Evolutionary conservation across 208 protist genomes (phyloP).

Genomic region (Acanthamoeba lenticulata): DNA sequence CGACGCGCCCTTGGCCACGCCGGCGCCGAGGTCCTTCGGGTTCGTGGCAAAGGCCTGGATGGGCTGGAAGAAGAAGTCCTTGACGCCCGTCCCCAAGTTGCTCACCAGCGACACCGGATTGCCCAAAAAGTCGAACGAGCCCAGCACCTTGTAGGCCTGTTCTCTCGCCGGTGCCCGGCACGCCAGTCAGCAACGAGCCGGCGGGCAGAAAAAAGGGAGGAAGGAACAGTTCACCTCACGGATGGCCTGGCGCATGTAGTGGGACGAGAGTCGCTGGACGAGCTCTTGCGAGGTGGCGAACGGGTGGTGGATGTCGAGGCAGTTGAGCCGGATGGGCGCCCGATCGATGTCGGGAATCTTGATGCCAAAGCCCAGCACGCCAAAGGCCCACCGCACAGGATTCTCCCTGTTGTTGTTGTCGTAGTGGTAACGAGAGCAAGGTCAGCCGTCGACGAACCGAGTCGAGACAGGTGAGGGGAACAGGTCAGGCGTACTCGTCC

Average conservation of each 20-base stretch:
- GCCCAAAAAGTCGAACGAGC: slow-evolving; percentile 85
- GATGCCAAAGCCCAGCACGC: slow-evolving; percentile 55
- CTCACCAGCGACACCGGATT: slow-evolving; percentile 86
- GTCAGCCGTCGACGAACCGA: not conserved
- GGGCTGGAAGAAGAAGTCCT: slow-evolving; percentile 87
- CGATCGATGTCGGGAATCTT: slow-evolving; percentile 81
- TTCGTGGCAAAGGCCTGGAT: slow-evolving; percentile 77
- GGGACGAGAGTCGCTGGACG: slow-evolving; percentile 63
- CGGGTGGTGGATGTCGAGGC: slow-evolving; percentile 75
- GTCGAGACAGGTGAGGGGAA: not conserved
- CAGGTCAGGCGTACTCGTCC: not conserved
- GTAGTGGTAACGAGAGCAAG: not conserved
- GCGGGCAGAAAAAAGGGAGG: not conserved
- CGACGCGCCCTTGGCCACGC: slow-evolving; percentile 72
- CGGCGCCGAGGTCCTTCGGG: slow-evolving; percentile 82
- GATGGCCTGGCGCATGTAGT: slow-evolving; percentile 77
- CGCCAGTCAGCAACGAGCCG: not conserved
- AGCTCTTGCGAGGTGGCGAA: slow-evolving; percentile 72
- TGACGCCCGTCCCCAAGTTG: slow-evolving; percentile 84
- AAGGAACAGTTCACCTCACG: not conserved
- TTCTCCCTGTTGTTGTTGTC: not conserved
- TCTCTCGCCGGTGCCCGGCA: not conserved
- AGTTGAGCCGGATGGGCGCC: slow-evolving; percentile 76
- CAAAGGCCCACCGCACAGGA: slow-evolving; percentile 61
- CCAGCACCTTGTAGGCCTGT: slow-evolving; percentile 84